Evolutionary conservation across 306 rosid genomes (phyloP).

Genomic region (Trifolium repens): DNA sequence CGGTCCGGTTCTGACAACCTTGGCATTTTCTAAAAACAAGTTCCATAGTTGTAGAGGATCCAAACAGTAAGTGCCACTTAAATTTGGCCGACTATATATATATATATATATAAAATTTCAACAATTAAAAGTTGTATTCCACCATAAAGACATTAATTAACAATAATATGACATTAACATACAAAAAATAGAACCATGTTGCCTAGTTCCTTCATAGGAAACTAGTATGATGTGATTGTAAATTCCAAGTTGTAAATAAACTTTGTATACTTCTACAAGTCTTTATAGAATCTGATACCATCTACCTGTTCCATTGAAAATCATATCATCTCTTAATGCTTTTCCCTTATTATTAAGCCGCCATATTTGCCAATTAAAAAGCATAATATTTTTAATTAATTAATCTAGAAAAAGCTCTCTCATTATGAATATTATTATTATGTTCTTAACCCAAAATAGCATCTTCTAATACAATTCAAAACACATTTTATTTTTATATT

Average conservation of each 20-base stretch:
- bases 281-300: conserved; percentile 45
- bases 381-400: not conserved
- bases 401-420: not conserved
- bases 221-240: conserved; percentile 6
- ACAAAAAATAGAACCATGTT: conserved; percentile 19
- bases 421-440: not conserved
- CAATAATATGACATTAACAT: not conserved
- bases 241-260: conserved; percentile 8
- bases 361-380: conserved; percentile 28
- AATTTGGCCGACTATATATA: too few relatives aligned
- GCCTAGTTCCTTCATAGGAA: conserved; percentile 20
- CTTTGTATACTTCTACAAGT: conserved; percentile 20
- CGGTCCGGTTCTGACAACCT: too few relatives aligned
- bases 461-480: conserved; percentile 18
- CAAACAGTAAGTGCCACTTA: too few relatives aligned
- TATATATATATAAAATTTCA: too few relatives aligned
- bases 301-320: conserved; percentile 24
- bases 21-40: too few relatives aligned
- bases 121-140: not conserved
- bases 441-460: not conserved
- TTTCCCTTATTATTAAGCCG: conserved; percentile 12
- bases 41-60: too few relatives aligned
- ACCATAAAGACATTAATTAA: not conserved
- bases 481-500: not conserved
- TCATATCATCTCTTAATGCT: not conserved